A percentile compares a stretch with the other conserved stretches of the same genome.
Conservation (phyloP, 208 protist species). For the Leishmania amazonensis region DNA sequence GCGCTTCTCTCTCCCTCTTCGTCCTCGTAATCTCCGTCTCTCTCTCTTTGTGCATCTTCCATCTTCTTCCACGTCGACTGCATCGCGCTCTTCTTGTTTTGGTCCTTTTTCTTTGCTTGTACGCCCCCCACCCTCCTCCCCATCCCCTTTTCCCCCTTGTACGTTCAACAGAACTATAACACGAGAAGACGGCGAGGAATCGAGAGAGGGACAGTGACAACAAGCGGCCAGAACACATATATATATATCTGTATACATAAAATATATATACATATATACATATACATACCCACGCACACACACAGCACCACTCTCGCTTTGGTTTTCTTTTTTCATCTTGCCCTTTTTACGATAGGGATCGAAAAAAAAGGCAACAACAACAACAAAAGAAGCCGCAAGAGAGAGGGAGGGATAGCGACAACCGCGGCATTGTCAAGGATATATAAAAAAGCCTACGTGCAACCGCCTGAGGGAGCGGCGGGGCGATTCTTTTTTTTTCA, state of each 20-base stretch:
- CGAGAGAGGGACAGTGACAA: too few relatives aligned
- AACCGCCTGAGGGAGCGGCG: neutral
- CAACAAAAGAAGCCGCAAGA: too few relatives aligned
- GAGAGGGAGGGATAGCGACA: neutral
- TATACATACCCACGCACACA: too few relatives aligned
- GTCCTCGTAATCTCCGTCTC: neutral
- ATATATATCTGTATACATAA: too few relatives aligned
- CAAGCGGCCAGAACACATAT: too few relatives aligned
- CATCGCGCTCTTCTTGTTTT: neutral
- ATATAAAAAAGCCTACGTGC: too few relatives aligned
- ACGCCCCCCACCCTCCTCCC: too few relatives aligned
- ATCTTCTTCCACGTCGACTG: constrained; percentile 9
- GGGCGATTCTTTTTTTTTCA: neutral
- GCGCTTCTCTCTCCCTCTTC: constrained; percentile 1
- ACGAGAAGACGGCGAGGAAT: too few relatives aligned
- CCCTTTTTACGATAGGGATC: constrained; percentile 9
- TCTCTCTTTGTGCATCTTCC: constrained; percentile 1
- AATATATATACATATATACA: too few relatives aligned
- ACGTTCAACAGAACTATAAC: too few relatives aligned
- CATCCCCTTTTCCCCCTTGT: too few relatives aligned
- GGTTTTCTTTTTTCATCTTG: constrained; percentile 3
- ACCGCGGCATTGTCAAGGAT: neutral
- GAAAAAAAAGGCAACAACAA: neutral
- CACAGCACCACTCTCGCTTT: neutral
- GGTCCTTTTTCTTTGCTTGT: too few relatives aligned